phyloP scores from a whole-genome alignment of 805 yeast species.

The Metschnikowia proteae region DNA sequence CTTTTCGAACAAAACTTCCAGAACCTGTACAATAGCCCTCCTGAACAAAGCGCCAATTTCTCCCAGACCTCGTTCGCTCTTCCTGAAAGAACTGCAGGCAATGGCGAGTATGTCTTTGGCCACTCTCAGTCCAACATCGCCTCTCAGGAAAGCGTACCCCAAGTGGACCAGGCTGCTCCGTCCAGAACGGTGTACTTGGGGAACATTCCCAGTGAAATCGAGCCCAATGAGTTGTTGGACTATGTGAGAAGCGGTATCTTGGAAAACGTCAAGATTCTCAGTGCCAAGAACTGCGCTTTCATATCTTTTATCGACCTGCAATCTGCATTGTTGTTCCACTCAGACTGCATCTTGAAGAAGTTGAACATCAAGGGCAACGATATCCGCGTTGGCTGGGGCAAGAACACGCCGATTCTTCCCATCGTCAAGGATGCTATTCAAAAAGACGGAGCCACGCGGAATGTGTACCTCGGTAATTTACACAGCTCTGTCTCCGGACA shows the following conservation, averaged over 20 bases:
- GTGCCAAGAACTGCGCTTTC: slow-evolving; percentile 84
- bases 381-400: slow-evolving; percentile 92
- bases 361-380: slow-evolving; percentile 77
- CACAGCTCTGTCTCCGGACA: slow-evolving; percentile 51
- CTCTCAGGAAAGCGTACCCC: background rate
- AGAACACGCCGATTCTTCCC: slow-evolving; percentile 68
- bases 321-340: slow-evolving; percentile 85
- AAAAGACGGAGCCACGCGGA: slow-evolving; percentile 88
- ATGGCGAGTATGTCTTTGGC: background rate
- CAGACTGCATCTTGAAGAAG: slow-evolving; percentile 85
- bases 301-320: slow-evolving; percentile 85
- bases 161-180: slow-evolving; percentile 39
- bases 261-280: slow-evolving; percentile 74
- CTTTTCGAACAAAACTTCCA: background rate
- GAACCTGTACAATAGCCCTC: background rate
- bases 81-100: background rate
- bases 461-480: slow-evolving; percentile 83
- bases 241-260: slow-evolving; percentile 89
- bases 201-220: slow-evolving; percentile 75
- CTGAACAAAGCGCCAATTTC: background rate
- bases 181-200: slow-evolving; percentile 90
- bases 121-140: background rate
- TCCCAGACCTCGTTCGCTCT: background rate
- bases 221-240: slow-evolving; percentile 78
- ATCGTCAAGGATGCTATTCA: slow-evolving; percentile 72